Evolutionary conservation across 179 eudicot species (phyloP).

Genomic region (Spergularia azorica): DNA sequence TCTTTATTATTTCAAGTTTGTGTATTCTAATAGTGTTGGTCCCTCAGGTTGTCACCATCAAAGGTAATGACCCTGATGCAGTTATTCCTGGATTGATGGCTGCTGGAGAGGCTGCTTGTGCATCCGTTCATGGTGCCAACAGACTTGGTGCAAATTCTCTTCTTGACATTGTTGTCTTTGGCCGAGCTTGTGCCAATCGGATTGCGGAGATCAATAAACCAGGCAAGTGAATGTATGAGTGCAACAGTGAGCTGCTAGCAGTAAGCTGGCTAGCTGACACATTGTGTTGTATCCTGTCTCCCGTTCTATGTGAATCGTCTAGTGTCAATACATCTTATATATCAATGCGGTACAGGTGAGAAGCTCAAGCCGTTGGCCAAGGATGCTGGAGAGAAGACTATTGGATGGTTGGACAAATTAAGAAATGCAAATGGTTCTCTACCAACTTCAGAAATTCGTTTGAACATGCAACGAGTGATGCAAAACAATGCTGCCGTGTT

Average conservation of each 20-base stretch:
- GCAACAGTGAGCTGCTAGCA: neutral
- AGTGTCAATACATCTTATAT: constrained; percentile 14
- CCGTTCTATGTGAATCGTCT: neutral
- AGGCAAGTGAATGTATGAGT: constrained; percentile 46
- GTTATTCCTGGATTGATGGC: constrained; percentile 95
- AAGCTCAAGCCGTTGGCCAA: constrained; percentile 77
- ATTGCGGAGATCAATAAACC: constrained; percentile 88
- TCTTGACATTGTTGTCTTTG: constrained; percentile 99
- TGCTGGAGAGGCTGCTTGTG: constrained; percentile 99
- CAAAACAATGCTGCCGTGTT: constrained; percentile 98
- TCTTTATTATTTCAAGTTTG: neutral
- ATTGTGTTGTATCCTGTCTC: neutral
- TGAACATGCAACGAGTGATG: constrained; percentile 97
- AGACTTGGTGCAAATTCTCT: constrained; percentile 98
- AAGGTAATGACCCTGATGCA: constrained; percentile 85
- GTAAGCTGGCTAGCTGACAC: neutral
- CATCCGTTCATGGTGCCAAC: constrained; percentile 99
- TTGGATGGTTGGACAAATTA: constrained; percentile 90
- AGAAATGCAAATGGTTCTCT: constrained; percentile 85
- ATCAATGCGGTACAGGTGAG: constrained; percentile 56
- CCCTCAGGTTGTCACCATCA: constrained; percentile 78
- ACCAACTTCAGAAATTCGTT: constrained; percentile 82
- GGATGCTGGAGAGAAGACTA: constrained; percentile 89
- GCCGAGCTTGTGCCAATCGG: constrained; percentile 98
- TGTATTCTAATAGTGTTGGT: constrained; percentile 20